Conservation (phyloP, 176 grass and related monocot genomes). For the Eleusine coracana region DNA sequence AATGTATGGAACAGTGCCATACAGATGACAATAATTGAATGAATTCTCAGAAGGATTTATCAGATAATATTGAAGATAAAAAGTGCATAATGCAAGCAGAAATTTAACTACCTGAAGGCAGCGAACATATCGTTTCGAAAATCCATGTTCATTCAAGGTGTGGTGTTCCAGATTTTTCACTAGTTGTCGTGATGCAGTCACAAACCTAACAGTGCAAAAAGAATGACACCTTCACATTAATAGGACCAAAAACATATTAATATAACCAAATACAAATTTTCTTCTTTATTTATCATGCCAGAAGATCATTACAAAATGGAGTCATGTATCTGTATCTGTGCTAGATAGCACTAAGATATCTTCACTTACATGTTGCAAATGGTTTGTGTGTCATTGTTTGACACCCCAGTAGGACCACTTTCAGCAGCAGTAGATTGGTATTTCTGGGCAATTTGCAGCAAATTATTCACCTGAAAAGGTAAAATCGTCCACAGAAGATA, state of each 20-base stretch:
- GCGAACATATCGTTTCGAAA: conserved; percentile 97
- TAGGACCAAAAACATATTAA: conserved; percentile 4
- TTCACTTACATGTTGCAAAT: conserved; percentile 84
- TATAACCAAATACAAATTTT: conserved; percentile 1
- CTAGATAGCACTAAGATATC: neutral
- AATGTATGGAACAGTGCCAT: neutral
- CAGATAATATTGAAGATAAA: neutral
- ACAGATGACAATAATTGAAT: neutral
- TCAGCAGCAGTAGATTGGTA: conserved; percentile 63
- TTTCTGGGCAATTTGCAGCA: conserved; percentile 89
- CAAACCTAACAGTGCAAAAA: conserved; percentile 65
- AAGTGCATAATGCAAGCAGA: neutral
- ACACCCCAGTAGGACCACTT: conserved; percentile 62
- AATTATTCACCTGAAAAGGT: conserved; percentile 69
- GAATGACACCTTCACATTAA: conserved; percentile 13
- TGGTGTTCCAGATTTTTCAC: conserved; percentile 80
- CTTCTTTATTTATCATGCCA: conserved; percentile 20
- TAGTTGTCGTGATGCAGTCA: conserved; percentile 69
- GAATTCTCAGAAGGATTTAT: neutral
- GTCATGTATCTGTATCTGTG: no score
- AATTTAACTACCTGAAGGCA: conserved; percentile 73
- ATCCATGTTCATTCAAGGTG: conserved; percentile 86
- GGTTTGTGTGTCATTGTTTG: conserved; percentile 65
- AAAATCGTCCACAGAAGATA: neutral
- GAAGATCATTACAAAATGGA: neutral